These are phyloP conservation scores for Blakeslea trispora DNA, from an alignment of 371 early-diverging fungal genomes.

Conservation along the genomic window DNA sequence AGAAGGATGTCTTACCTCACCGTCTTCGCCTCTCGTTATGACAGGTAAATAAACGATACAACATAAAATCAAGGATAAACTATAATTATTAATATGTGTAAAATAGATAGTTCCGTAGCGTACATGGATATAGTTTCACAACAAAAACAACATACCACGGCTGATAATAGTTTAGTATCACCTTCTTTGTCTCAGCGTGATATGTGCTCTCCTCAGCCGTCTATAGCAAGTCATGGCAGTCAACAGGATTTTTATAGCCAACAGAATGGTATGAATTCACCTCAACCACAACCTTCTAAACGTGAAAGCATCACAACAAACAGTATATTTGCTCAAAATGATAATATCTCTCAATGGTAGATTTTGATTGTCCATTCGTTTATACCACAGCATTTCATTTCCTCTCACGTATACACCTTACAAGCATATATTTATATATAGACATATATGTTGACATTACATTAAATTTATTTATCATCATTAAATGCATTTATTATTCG, in stretches of 20 bases:
- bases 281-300: neutral
- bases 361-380: neutral
- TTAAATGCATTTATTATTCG: constrained; percentile 6
- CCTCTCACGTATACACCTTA: no score
- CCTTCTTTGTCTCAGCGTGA: neutral
- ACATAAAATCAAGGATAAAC: neutral
- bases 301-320: neutral
- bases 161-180: neutral
- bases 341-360: neutral
- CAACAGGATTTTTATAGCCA: neutral
- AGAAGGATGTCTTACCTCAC: constrained; percentile 16
- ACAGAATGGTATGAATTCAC: neutral
- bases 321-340: neutral
- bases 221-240: neutral
- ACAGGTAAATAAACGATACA: neutral
- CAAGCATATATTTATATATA: neutral
- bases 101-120: neutral
- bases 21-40: constrained; percentile 14
- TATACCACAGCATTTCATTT: no score
- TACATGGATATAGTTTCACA: constrained; percentile 13
- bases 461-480: constrained; percentile 4
- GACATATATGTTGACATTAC: neutral
- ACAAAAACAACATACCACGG: neutral
- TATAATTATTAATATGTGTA: neutral
- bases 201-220: neutral